Percentiles rank a stretch among this genome's conserved stretches.
Evolutionary conservation across 2,329 filamentous ascomycete genomes (phyloP).

Genomic region (Plenodomus tracheiphilus): DNA sequence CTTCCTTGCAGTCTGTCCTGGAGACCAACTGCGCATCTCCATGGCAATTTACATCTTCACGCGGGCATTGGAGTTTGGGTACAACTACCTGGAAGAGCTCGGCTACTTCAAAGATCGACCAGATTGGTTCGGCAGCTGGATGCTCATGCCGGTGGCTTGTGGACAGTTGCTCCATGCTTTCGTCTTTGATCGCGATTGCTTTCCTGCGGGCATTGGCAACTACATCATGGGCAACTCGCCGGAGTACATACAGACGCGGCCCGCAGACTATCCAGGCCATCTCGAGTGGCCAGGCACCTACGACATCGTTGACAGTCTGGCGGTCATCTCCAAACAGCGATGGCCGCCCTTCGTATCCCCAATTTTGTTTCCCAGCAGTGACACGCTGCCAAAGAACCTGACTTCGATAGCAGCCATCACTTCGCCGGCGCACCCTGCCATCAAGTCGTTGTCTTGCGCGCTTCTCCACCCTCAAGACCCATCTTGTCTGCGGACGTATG

Average conservation of each 20-base stretch:
- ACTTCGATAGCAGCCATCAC: constrained; percentile 74
- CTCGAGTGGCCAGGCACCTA: constrained; percentile 75
- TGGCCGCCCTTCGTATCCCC: constrained; percentile 91
- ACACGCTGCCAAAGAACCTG: constrained; percentile 68
- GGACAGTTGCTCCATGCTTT: constrained; percentile 56
- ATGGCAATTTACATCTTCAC: constrained; percentile 82
- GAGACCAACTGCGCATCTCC: constrained; percentile 72
- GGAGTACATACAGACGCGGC: constrained; percentile 76
- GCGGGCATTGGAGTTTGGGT: constrained; percentile 80
- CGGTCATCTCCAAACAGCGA: constrained; percentile 75
- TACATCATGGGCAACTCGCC: constrained; percentile 73
- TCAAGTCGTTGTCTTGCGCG: constrained; percentile 83
- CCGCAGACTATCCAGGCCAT: constrained; percentile 66
- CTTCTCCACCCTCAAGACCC: constrained; percentile 85
- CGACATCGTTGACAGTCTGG: constrained; percentile 79
- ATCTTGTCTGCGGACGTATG: constrained; percentile 82
- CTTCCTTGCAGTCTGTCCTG: constrained; percentile 75
- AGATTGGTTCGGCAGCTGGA: constrained; percentile 61
- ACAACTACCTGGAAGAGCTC: constrained; percentile 79
- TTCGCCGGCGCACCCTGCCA: constrained; percentile 82
- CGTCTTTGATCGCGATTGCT: constrained; percentile 57
- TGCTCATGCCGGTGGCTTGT: constrained; percentile 54
- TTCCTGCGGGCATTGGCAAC: constrained; percentile 60
- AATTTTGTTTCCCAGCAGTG: constrained; percentile 75
- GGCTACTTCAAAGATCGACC: constrained; percentile 68